A percentile compares a stretch with the other conserved stretches of the same genome.
Conservation (phyloP, 768 basidiomycete species). For the Termitomyces sp. region DNA sequence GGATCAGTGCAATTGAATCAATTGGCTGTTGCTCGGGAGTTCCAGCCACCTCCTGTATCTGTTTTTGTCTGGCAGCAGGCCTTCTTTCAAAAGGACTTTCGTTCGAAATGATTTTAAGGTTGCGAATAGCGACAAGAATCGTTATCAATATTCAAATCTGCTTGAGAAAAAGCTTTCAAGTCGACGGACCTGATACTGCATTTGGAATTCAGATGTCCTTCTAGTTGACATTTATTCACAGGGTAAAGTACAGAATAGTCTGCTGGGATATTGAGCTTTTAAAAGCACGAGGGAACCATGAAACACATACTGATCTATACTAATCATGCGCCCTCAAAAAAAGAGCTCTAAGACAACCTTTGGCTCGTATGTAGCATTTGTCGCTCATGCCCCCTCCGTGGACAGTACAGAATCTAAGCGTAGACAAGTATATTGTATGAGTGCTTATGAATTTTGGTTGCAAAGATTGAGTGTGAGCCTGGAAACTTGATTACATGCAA, state of each 20-base stretch:
- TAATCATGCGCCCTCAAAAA: neutral
- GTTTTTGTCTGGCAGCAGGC: neutral
- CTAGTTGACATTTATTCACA: neutral
- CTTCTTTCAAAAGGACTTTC: too few species aligned
- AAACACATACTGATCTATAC: neutral
- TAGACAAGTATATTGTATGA: too few species aligned
- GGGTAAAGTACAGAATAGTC: neutral
- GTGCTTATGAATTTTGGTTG: too few species aligned
- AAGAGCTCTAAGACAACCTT: too few species aligned
- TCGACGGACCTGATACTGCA: too few species aligned
- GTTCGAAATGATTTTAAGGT: neutral
- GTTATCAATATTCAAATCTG: too few species aligned
- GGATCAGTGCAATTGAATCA: neutral
- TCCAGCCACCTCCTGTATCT: neutral
- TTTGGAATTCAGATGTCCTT: too few species aligned
- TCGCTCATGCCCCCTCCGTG: too few species aligned
- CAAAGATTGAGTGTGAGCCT: conserved; percentile 16
- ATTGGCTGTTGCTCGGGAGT: neutral
- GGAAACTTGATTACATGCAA: conserved; percentile 21
- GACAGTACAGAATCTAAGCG: neutral
- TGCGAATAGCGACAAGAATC: too few species aligned
- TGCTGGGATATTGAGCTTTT: neutral
- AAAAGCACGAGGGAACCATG: neutral
- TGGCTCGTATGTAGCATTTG: too few species aligned
- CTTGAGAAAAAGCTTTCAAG: too few species aligned